Base-by-base conservation (phyloP, 768 basidiomycete species). In the Aureoboletus auriporus region DNA sequence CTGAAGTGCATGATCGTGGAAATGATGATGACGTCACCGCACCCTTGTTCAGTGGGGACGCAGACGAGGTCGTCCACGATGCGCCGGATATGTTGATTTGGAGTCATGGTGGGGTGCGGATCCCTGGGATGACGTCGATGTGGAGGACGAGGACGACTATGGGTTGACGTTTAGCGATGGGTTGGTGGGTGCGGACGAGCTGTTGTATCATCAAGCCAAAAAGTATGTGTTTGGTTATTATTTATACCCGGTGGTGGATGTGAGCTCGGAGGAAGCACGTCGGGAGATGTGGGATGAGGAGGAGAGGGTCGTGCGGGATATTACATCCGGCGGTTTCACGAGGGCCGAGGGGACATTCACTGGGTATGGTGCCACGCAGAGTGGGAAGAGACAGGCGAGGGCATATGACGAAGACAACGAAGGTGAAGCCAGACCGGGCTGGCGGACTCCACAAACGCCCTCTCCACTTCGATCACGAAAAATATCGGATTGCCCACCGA, bases 181-280 rank as follows among this genome's bases (percentile, higher is more conserved):
- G 39, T 56, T 66, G 37, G 66, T 53, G 33, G 80, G 78, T 3
- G 78, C 71, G 20, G 87, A 90, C 59, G 94, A 96, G 57, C 73
- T 74, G 54, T 67, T 95, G 44, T 98, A 86, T 60, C 75, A 70
- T 27, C 77, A 92, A 34, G 85, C 89, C 64, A 79, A 80, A 63
- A 75, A 79, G 55, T 88, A 91, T 51, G 74, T 94, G 23, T 97
- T 93, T 56, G 92, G 92, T 5, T 88, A 94, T 68, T 92, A 93
- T 63, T 80, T 89, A 59, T 95, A 94, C 62, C 93, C 93, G 1
- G 82, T 80, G 47, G 83, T 93, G 51, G 93, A 95, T 59, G 86
- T 90, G 41, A 93, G 88, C 68, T 81, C 84, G 23, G 69, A 74
- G 45, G 69, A 64, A 20, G 65, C 64, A 7, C 66, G 62, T 14